A percentile compares a stretch with the other conserved stretches of the same genome.
Conservation (phyloP, 768 basidiomycete species). For the Mycena galopus region DNA sequence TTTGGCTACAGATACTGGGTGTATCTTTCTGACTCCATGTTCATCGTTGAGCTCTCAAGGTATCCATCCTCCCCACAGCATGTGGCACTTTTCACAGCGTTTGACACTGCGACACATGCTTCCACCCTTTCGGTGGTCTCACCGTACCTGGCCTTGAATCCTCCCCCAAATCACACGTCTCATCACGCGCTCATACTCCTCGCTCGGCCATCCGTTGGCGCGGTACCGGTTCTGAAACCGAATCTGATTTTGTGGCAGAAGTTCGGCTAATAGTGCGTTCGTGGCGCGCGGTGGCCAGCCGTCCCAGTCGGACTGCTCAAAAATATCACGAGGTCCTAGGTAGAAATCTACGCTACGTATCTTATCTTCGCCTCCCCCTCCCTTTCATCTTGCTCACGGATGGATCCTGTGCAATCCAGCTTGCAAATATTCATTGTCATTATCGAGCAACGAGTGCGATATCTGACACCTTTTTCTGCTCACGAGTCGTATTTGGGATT, state of each 20-base stretch:
- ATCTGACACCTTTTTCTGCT: neutral
- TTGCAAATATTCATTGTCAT: neutral
- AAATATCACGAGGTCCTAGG: neutral
- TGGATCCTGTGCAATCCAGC: neutral
- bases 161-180: neutral
- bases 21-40: neutral
- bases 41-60: too few relatives aligned
- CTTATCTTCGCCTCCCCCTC: neutral
- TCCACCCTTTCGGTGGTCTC: neutral
- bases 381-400: neutral
- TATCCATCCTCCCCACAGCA: neutral
- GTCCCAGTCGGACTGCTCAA: neutral
- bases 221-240: neutral
- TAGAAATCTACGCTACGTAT: neutral
- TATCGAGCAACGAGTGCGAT: neutral
- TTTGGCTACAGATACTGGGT: neutral
- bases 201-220: neutral
- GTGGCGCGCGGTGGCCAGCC: too few relatives aligned
- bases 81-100: neutral
- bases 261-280: neutral
- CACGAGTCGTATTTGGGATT: neutral
- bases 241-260: slow-evolving; percentile 4
- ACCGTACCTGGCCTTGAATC: neutral
- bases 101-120: neutral
- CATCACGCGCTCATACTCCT: neutral